Evolutionary conservation across 78 protist genomes (phyloP).

Genomic region (Capsaspora owczarzaki): DNA sequence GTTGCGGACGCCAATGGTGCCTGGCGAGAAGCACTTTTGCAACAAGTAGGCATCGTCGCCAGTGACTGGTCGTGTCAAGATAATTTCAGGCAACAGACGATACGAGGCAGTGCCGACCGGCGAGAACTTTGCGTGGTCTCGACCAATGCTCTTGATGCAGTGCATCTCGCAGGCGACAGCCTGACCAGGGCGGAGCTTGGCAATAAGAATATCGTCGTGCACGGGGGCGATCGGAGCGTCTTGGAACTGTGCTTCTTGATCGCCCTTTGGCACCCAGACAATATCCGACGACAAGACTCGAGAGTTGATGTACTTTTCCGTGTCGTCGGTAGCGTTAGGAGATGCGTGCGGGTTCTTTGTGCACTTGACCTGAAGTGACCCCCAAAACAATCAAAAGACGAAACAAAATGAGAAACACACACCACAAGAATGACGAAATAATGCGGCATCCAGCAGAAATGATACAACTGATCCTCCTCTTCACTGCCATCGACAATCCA

Average conservation of each 20-base stretch:
- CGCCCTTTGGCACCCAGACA: constrained; percentile 27
- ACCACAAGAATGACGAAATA: too few relatives aligned
- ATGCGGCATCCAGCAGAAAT: too few relatives aligned
- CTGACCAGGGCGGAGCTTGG: constrained; percentile 79
- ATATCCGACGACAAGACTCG: background rate
- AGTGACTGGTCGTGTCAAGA: constrained; percentile 20
- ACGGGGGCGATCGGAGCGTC: constrained; percentile 58
- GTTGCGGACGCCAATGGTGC: constrained; percentile 88
- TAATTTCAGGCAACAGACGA: constrained; percentile 72
- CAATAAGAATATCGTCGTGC: constrained; percentile 77
- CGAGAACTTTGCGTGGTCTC: constrained; percentile 90
- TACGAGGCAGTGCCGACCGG: constrained; percentile 93
- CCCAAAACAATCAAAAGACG: too few relatives aligned
- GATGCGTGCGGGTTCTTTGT: background rate
- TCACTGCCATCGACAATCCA: too few relatives aligned
- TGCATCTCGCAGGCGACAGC: constrained; percentile 6
- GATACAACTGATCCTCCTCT: too few relatives aligned
- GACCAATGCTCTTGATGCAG: constrained; percentile 62
- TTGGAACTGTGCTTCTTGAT: constrained; percentile 51
- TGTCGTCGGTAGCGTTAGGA: background rate
- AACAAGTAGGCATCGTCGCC: constrained; percentile 63
- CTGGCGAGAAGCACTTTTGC: constrained; percentile 45
- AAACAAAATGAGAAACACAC: too few relatives aligned
- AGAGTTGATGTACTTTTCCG: background rate
- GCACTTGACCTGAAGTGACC: background rate